Percentiles rank a stretch among this genome's conserved stretches.
Conservation (phyloP, 1,139 yeast species). For the Geotrichum klebahnii region DNA sequence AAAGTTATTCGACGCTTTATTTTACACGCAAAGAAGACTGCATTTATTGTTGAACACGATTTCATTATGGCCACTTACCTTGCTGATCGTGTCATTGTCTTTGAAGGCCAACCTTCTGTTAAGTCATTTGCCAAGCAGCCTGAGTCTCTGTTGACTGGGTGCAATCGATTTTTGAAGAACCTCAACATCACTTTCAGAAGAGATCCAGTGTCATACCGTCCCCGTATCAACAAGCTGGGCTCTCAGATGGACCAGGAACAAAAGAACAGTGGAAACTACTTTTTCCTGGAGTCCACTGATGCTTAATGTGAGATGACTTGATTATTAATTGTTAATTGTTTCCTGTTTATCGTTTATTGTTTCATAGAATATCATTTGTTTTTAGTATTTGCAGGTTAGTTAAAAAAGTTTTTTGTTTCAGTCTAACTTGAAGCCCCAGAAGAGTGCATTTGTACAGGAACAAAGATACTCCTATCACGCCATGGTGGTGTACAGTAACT, state of each 20-base stretch:
- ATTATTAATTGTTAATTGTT: too few relatives aligned
- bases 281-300: conserved; percentile 75
- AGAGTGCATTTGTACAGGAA: too few relatives aligned
- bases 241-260: conserved; percentile 99
- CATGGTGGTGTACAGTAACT: too few relatives aligned
- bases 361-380: background rate
- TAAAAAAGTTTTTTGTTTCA: too few relatives aligned
- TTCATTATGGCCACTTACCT: conserved; percentile 98
- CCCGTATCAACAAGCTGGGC: conserved; percentile 94
- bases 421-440: too few relatives aligned
- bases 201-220: conserved; percentile 96
- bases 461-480: too few relatives aligned
- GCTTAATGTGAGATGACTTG: too few relatives aligned
- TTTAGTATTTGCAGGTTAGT: too few relatives aligned
- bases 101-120: conserved; percentile 89
- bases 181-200: conserved; percentile 97
- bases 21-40: conserved; percentile 94
- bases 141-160: conserved; percentile 90
- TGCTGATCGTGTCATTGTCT: conserved; percentile 97
- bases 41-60: conserved; percentile 98
- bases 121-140: conserved; percentile 81
- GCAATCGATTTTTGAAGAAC: conserved; percentile 94
- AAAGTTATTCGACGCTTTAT: conserved; percentile 96
- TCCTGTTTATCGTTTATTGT: conserved; percentile 3
- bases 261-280: conserved; percentile 83